Base-by-base conservation (phyloP, 345 rosid genomes). In the Arabidopsis arenosa region DNA sequence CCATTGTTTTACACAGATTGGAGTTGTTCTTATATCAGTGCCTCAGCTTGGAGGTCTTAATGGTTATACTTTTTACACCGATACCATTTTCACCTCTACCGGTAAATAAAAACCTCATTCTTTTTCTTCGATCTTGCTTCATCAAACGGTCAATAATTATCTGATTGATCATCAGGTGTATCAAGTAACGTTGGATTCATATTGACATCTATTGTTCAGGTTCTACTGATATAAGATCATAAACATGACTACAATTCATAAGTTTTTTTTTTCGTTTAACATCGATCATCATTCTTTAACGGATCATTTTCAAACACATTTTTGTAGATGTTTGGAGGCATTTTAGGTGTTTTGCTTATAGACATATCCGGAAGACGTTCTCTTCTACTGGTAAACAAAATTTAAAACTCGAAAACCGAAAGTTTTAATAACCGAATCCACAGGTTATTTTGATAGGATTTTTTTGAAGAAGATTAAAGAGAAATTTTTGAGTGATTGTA, bases 1-100 rank as follows among this genome's bases (percentile, higher is more conserved):
- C 4, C 6, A 2, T 11, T 62, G 56, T 26, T 63, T 54, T 26
- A 45, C 14, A 1, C 63, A 87, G 94, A 86, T 89, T 68, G 94
- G 88, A 35, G 84, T 89, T 59, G 90, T 88, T 44, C 80, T 93
- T 73, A 93, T 93, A 93, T 84, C 77, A 56, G 72, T 93, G 75
- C 98, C 92, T 77, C 93, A 90, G 47, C 85, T 93, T 62, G 92
- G 96, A 73, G 96, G 96, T 41, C 88, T 86, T 61, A 81, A 76
- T 62, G 89, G 76, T 53, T 80, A 85, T 64, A 70, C 82, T 9
- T 87, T 87, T 68, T 87, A 82, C 70, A 85, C 91, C 33, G 84
- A 84, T 53, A 21, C 89, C 23, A 87, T 87, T 45, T 85, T 87
- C 51, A 68, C 68, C 17, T 81, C 87, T 54, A 85, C 89, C 4